These are phyloP conservation scores for Globisporangium sylvaticum DNA, from an alignment of 352 stramenopile species.

Conservation along the genomic window DNA sequence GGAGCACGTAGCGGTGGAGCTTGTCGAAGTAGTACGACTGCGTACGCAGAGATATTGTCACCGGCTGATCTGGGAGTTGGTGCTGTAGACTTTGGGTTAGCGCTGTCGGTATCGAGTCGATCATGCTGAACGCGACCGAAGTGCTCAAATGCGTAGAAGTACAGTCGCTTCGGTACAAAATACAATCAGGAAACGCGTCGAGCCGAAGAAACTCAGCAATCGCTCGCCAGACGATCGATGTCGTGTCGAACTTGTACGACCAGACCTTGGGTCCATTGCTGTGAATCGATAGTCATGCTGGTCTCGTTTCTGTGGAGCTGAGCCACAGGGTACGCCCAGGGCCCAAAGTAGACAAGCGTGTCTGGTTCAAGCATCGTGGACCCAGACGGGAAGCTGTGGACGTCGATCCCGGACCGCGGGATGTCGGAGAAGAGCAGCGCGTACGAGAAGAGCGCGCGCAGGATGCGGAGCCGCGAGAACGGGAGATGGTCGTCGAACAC, in stretches of 20 bases:
- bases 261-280: slow-evolving; percentile 2
- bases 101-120: too few species aligned
- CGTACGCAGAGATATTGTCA: too few species aligned
- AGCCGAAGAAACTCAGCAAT: slow-evolving; percentile 3
- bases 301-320: slow-evolving; percentile 2
- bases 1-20: too few species aligned
- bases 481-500: not conserved
- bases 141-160: too few species aligned
- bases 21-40: too few species aligned
- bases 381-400: not conserved
- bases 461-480: not conserved
- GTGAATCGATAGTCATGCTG: not conserved
- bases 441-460: slow-evolving; percentile 3
- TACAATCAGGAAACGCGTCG: slow-evolving; percentile 5
- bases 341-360: not conserved
- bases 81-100: not conserved
- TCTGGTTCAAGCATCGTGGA: not conserved
- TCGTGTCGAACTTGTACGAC: slow-evolving; percentile 17
- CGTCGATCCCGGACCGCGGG: not conserved
- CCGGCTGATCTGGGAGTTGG: not conserved
- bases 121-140: too few species aligned
- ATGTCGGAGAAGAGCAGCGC: slow-evolving; percentile 9
- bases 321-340: slow-evolving; percentile 2
- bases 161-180: slow-evolving; percentile 8
- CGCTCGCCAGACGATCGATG: slow-evolving; percentile 5